Evolutionary conservation across 2,329 filamentous ascomycete species (phyloP).

Genomic region (Fusarium goolgardi): DNA sequence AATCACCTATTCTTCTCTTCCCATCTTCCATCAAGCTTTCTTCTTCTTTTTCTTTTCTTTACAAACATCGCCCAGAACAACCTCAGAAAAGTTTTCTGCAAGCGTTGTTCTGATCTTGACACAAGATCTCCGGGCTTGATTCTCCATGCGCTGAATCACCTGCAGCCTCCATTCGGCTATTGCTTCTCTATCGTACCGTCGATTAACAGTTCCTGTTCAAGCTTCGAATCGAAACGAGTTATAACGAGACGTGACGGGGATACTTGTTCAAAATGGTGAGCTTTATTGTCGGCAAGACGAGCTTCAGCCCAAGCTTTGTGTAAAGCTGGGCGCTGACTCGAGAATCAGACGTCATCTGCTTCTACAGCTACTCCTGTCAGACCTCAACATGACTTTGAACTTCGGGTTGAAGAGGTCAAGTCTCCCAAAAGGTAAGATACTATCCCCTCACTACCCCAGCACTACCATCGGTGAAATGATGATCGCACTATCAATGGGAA

Average conservation of each 20-base stretch:
- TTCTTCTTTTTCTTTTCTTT: constrained; percentile 29
- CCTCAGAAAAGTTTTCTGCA: constrained; percentile 11
- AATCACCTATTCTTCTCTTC: constrained; percentile 45
- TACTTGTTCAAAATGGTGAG: constrained; percentile 44
- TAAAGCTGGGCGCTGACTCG: constrained; percentile 33
- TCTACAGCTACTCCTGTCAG: constrained; percentile 76
- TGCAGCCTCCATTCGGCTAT: constrained; percentile 40
- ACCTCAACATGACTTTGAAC: constrained; percentile 75
- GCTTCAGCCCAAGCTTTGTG: constrained; percentile 23
- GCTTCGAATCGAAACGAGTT: constrained; percentile 28
- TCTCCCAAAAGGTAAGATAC: constrained; percentile 86
- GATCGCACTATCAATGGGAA: constrained; percentile 98
- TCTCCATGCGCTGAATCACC: constrained; percentile 43
- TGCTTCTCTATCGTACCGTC: constrained; percentile 18
- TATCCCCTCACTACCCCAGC: not conserved
- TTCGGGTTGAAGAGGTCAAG: constrained; percentile 84
- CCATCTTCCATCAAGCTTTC: constrained; percentile 37
- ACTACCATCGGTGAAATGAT: constrained; percentile 67
- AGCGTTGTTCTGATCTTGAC: constrained; percentile 35
- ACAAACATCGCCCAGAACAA: constrained; percentile 19
- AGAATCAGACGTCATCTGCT: constrained; percentile 72
- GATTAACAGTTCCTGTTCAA: constrained; percentile 25
- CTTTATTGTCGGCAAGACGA: constrained; percentile 21
- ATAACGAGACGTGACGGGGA: constrained; percentile 17
- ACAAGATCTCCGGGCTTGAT: constrained; percentile 40